Evolutionary conservation across 2,329 filamentous ascomycete genomes (phyloP).

Genomic region (Scleromitrula shiraiana): DNA sequence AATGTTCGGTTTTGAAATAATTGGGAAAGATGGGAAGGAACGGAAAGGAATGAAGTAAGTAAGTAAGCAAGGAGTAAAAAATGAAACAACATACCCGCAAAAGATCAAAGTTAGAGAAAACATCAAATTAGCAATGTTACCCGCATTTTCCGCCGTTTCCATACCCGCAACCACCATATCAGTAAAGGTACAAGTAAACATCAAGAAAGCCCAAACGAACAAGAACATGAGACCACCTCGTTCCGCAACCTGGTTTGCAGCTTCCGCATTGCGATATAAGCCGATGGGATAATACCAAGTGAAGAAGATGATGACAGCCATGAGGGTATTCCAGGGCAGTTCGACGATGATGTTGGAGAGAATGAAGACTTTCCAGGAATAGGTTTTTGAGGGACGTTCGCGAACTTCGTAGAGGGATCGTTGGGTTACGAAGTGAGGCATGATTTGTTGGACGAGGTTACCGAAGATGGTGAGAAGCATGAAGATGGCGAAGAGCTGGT

Average conservation of each 20-base stretch:
- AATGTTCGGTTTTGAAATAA: too few species aligned
- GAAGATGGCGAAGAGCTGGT: slow-evolving; percentile 67
- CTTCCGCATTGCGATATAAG: slow-evolving; percentile 55
- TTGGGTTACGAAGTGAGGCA: slow-evolving; percentile 57
- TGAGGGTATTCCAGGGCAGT: slow-evolving; percentile 70
- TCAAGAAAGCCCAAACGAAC: slow-evolving; percentile 64
- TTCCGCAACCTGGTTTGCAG: slow-evolving; percentile 51
- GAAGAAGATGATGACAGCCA: slow-evolving; percentile 67
- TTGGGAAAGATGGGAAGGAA: too few species aligned
- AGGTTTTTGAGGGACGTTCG: slow-evolving; percentile 71
- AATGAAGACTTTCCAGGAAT: slow-evolving; percentile 62
- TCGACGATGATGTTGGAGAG: slow-evolving; percentile 73
- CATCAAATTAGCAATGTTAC: slow-evolving; percentile 67
- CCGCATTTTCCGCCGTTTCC: slow-evolving; percentile 66
- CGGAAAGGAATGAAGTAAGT: background rate
- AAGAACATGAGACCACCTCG: slow-evolving; percentile 76
- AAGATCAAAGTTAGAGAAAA: slow-evolving; percentile 71
- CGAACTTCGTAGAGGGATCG: slow-evolving; percentile 55
- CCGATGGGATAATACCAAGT: slow-evolving; percentile 84
- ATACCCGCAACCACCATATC: slow-evolving; percentile 71
- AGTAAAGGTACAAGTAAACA: slow-evolving; percentile 77
- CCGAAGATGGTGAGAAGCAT: slow-evolving; percentile 68
- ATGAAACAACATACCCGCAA: slow-evolving; percentile 43
- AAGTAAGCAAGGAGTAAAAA: too few species aligned
- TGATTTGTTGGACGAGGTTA: slow-evolving; percentile 68